Evolutionary conservation across 2,329 filamentous ascomycete species (phyloP), one percentile per base, ranked within the genome.

Genomic region (Fusarium paranaense): DNA sequence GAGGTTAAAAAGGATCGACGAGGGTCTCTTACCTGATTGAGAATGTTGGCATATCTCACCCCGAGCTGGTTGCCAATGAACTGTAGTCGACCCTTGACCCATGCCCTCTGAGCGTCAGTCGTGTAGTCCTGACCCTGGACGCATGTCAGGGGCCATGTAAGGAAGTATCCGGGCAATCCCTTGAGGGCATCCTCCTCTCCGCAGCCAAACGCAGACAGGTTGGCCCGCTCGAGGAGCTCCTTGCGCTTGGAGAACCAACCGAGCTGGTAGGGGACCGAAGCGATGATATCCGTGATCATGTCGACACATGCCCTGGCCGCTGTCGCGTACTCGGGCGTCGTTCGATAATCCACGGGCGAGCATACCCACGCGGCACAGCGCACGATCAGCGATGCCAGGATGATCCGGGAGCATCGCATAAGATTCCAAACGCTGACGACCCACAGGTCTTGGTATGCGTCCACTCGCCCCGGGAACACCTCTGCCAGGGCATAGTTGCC

Each of bases 321-420:
- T 1, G 86, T 86, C 13, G 88, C 88, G 72, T 91, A 92, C 79
- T 91, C 89, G 20, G 89, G 86, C 7, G 90, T 91, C 1, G 89
- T 91, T 47, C 90, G 85, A 76, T 91, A 91, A 79, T 92, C 90
- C 10, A 89, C 85, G 0, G 90, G 90, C 10, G 86, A 84, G 78
- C 88, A 89, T 27, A 89, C 83, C 89, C 90, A 91, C 2, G 90
- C 90, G 8, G 87, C 86, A 75, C 89, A 91, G 8, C 90, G 87
- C 14, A 91, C 87, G 40, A 88, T 86, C 18, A 90, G 81, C 18
- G 88, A 87, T 4, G 87, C 86, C 27, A 91, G 83, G 62, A 89
- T 86, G 32, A 92, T 83, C 4, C 90, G 84, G 8, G 86, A 85
- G 18, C 87, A 85, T 18, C 90, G 84, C 68, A 85, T 82, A 81